Percentiles rank a stretch among this genome's conserved stretches.
phyloP scores from a whole-genome alignment of 805 yeast genomes.

The Cyberlindnera japonica region DNA sequence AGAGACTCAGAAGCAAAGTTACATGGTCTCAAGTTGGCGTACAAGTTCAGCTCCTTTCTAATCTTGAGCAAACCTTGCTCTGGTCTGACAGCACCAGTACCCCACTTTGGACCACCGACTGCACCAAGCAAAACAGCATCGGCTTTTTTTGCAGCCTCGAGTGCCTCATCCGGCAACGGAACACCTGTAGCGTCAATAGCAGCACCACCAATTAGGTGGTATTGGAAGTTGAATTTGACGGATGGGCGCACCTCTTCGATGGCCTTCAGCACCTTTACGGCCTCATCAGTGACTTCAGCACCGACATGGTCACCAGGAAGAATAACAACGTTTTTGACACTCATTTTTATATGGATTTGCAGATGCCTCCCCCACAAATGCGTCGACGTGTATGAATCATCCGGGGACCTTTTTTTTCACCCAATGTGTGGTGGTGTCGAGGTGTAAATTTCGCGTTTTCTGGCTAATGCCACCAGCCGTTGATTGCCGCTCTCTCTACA shows the following conservation, averaged over 20 bases:
- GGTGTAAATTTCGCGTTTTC: too few species aligned
- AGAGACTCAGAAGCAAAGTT: constrained; percentile 84
- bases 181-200: constrained; percentile 95
- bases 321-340: constrained; percentile 68
- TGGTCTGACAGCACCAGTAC: constrained; percentile 93
- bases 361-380: too few species aligned
- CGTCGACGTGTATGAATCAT: too few species aligned
- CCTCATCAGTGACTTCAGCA: constrained; percentile 83
- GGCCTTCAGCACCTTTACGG: constrained; percentile 84
- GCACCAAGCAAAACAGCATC: constrained; percentile 98
- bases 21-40: constrained; percentile 97
- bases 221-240: constrained; percentile 68
- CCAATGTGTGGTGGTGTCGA: too few species aligned
- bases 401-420: too few species aligned
- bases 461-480: too few species aligned
- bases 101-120: constrained; percentile 99
- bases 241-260: constrained; percentile 55
- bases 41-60: constrained; percentile 88
- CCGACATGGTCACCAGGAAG: constrained; percentile 98
- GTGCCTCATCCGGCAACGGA: constrained; percentile 82
- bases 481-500: too few species aligned
- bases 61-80: constrained; percentile 94
- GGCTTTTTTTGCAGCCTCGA: constrained; percentile 77
- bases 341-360: constrained; percentile 3
- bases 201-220: constrained; percentile 95